Percentiles rank a stretch among this genome's conserved stretches.
phyloP scores from a whole-genome alignment of 257 asterid species.

The Solanum appendiculatum region DNA sequence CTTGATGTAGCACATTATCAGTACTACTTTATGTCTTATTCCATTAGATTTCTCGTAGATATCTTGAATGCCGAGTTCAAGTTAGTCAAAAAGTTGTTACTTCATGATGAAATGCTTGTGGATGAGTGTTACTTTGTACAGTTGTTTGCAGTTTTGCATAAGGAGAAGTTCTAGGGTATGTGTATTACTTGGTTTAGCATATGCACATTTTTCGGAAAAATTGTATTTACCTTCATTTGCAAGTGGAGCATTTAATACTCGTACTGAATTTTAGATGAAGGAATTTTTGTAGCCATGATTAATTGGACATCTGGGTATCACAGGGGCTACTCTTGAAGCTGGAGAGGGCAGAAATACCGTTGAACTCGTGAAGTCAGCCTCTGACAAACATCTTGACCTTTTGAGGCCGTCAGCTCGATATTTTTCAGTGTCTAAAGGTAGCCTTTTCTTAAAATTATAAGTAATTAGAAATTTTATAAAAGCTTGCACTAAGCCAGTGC shows the following conservation, averaged over 20 bases:
- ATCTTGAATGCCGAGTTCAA: neutral
- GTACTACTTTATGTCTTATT: neutral
- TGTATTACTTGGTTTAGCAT: neutral
- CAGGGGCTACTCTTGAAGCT: slow-evolving; percentile 71
- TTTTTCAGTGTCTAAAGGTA: slow-evolving; percentile 80
- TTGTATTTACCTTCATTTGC: neutral
- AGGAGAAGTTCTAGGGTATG: neutral
- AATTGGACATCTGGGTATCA: slow-evolving; percentile 42
- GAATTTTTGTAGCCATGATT: slow-evolving; percentile 14
- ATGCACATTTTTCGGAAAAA: neutral
- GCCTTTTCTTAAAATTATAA: neutral
- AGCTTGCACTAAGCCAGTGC: neutral
- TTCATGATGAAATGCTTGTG: neutral
- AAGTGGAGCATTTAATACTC: neutral
- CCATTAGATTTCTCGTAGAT: neutral
- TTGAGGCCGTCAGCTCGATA: slow-evolving; percentile 92
- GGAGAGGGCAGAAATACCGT: slow-evolving; percentile 62
- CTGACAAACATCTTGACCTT: slow-evolving; percentile 91
- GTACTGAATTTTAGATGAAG: neutral
- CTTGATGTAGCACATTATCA: neutral
- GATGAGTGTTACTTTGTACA: neutral
- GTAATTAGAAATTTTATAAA: neutral
- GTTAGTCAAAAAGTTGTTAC: neutral
- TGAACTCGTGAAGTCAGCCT: slow-evolving; percentile 72
- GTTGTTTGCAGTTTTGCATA: neutral